Evolutionary conservation across 306 rosid genomes (phyloP), one percentile per base, ranked within the genome.

Genomic region (Cucumis cinereus): DNA sequence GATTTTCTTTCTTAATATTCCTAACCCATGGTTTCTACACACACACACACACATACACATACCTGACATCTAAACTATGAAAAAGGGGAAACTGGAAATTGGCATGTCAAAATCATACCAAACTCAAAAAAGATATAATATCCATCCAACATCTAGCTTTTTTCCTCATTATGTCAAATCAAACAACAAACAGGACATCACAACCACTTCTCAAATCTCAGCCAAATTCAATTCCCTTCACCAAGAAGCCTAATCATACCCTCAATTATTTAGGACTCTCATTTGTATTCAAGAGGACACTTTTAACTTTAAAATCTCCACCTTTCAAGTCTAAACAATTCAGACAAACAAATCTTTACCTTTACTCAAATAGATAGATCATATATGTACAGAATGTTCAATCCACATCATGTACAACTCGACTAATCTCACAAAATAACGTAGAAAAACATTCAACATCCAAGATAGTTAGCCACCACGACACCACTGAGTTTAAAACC

Each of bases 71-170:
- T 43, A n/a, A 38, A 64, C 71, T 38, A 64, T 36, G 10, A 14
- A 26, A 40, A 45, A 26, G 16, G 57, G 9, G 41, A 71, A 14
- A 23, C 14, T 6, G 75, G 19, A 71, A 71, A 30, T 70, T 47
- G 75, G 15, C 41, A 71, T 72, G 76, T 72, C 76, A 72, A 49
- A 72, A 28, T 72, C 76, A 72, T 72, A 72, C 76, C 76, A 72
- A 72, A 52, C 76, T 72, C 58, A 28, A 49, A 72, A 72, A 9
- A 15, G 58, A 33, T 23, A 23, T 43, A 69, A 69, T 24, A 24
- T 45, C 74, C 40, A 69, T 69, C 57, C 56, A 69, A 41, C 56
- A 45, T 5, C 74, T 23, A 43, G 22, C 57, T 22, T 69, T 69
- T 24, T 69, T 30, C 35, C 74, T 69, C 11, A 69, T 8, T 57